Conservation (phyloP, 2,329 filamentous ascomycete genomes). For the Pyricularia sp. region DNA sequence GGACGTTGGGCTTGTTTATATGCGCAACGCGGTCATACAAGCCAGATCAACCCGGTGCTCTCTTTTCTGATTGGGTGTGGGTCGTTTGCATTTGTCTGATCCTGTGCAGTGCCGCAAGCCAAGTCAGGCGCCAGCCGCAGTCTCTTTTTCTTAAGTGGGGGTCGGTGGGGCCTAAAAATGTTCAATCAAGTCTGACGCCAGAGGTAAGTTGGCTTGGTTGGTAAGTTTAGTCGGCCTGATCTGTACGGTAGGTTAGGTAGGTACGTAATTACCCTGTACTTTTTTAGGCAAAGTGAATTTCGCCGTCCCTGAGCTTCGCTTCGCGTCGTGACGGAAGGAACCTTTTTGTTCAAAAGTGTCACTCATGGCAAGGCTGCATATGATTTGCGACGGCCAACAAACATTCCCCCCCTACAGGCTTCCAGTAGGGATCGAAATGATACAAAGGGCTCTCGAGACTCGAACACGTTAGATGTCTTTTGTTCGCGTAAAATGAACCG, state of each 20-base stretch:
- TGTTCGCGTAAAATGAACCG: not conserved
- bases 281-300: not conserved
- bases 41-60: constrained; percentile 7
- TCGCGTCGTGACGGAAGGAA: not conserved
- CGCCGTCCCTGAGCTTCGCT: not conserved
- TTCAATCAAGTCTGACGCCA: not conserved
- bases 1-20: constrained; percentile 39
- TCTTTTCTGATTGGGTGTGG: constrained; percentile 5
- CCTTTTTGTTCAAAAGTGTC: not conserved
- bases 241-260: too few relatives aligned
- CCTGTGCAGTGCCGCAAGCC: not conserved
- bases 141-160: not conserved
- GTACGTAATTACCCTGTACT: too few relatives aligned
- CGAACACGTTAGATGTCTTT: not conserved
- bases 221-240: not conserved
- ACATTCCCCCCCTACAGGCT: not conserved
- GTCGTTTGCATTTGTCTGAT: not conserved
- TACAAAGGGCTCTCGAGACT: not conserved
- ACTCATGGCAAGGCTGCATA: not conserved
- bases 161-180: not conserved
- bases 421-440: not conserved
- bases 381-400: too few relatives aligned
- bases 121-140: not conserved
- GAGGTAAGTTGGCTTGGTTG: not conserved
- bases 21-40: constrained; percentile 26